A percentile compares a stretch with the other conserved stretches of the same genome.
These are phyloP conservation scores for Phytophthora podocarpi DNA, from an alignment of 352 stramenopile species.

Conservation along the genomic window DNA sequence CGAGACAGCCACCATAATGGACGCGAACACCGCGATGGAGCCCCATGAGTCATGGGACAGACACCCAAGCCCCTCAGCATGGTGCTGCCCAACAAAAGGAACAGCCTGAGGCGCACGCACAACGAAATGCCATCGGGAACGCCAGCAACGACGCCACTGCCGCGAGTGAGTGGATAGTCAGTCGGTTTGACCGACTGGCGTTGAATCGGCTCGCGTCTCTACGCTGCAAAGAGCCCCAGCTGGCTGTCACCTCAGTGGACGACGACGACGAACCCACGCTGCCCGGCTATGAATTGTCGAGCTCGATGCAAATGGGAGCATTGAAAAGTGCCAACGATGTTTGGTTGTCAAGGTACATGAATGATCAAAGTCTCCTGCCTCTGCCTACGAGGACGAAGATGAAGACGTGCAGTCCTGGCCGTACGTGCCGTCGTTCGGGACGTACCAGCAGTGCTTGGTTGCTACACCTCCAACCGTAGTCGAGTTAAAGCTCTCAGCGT, in stretches of 20 bases:
- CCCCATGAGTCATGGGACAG: conserved; percentile 8
- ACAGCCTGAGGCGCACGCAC: neutral
- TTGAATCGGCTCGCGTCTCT: conserved; percentile 23
- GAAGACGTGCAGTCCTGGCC: conserved; percentile 35
- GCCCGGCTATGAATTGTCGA: too few relatives aligned
- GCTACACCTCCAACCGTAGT: conserved; percentile 57
- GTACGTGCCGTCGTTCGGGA: conserved; percentile 43
- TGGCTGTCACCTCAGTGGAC: conserved; percentile 8
- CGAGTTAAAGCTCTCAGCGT: conserved; percentile 51
- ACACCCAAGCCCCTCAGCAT: conserved; percentile 2
- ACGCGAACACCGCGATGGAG: neutral
- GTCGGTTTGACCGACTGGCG: conserved; percentile 16
- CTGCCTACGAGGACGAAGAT: conserved; percentile 24
- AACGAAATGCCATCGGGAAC: too few relatives aligned
- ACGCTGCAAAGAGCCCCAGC: conserved; percentile 1
- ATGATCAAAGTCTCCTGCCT: too few relatives aligned
- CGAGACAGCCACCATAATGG: neutral
- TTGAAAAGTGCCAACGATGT: neutral
- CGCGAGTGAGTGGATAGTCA: conserved; percentile 13
- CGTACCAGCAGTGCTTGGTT: conserved; percentile 82
- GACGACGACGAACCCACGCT: conserved; percentile 8
- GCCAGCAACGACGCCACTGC: conserved; percentile 17
- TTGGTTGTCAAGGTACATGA: conserved; percentile 1
- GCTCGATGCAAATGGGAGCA: too few relatives aligned
- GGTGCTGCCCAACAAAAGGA: neutral